These are phyloP conservation scores for Quercus mongolica DNA, from an alignment of 306 rosid genomes.

Conservation along the genomic window DNA sequence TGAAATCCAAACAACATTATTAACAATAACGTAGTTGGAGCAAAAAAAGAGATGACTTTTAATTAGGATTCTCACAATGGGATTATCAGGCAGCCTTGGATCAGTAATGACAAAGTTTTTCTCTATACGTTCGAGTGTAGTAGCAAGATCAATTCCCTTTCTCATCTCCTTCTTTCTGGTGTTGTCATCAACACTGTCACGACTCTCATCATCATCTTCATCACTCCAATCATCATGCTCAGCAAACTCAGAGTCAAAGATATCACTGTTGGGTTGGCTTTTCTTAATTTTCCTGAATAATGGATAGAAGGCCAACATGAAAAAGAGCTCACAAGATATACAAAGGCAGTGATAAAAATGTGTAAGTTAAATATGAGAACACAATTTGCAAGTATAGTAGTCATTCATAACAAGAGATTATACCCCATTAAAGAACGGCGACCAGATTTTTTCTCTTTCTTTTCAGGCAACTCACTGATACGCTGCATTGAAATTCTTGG, in stretches of 20 bases:
- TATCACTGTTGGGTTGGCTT: slow-evolving; percentile 47
- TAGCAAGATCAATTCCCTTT: slow-evolving; percentile 96
- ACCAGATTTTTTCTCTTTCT: slow-evolving; percentile 48
- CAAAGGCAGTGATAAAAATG: neutral
- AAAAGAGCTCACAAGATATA: neutral
- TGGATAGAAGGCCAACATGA: neutral
- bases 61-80: slow-evolving; percentile 62
- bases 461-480: slow-evolving; percentile 73
- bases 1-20: neutral
- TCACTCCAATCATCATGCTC: slow-evolving; percentile 44
- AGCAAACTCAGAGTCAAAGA: slow-evolving; percentile 25
- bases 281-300: slow-evolving; percentile 56
- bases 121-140: slow-evolving; percentile 97
- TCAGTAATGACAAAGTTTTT: slow-evolving; percentile 98
- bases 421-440: slow-evolving; percentile 93
- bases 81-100: slow-evolving; percentile 98
- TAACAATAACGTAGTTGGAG: neutral
- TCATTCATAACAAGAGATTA: slow-evolving; percentile 1
- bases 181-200: slow-evolving; percentile 52
- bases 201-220: slow-evolving; percentile 51
- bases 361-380: neutral
- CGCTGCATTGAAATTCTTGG: slow-evolving; percentile 49
- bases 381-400: neutral
- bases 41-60: neutral
- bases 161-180: slow-evolving; percentile 74